Percentiles rank a stretch among this genome's conserved stretches.
Evolutionary conservation across 176 grass and related monocot species (phyloP).

Genomic region (Elaeis guineensis): DNA sequence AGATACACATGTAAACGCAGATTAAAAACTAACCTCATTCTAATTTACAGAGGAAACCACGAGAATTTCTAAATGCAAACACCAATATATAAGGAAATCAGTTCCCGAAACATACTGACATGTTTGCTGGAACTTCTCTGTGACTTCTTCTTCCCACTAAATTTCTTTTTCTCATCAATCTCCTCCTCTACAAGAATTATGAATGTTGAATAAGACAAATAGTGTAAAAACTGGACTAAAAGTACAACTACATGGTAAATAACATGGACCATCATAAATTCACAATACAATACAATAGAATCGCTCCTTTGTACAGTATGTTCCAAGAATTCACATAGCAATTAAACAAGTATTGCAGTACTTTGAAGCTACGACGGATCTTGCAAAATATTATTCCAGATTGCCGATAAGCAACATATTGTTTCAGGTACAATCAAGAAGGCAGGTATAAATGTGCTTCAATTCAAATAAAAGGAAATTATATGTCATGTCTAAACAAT

Average conservation of each 20-base stretch:
- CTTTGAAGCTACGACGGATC: too few species aligned
- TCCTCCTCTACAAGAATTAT: slow-evolving; percentile 62
- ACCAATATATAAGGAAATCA: neutral
- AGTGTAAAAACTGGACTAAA: neutral
- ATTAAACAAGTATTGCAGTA: neutral
- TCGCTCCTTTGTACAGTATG: neutral
- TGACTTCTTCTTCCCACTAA: slow-evolving; percentile 31
- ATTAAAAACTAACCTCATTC: too few species aligned
- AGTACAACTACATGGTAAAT: slow-evolving; percentile 1
- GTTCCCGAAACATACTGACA: slow-evolving; percentile 38
- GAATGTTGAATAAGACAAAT: neutral
- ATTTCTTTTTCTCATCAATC: slow-evolving; percentile 36
- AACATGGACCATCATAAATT: neutral
- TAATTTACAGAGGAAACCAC: too few species aligned
- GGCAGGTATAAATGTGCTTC: too few species aligned
- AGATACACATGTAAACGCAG: too few species aligned
- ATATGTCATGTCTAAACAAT: too few species aligned
- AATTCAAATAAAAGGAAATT: too few species aligned
- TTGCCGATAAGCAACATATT: too few species aligned
- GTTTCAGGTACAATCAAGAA: too few species aligned
- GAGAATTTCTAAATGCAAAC: too few species aligned
- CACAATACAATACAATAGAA: neutral
- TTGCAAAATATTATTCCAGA: too few species aligned
- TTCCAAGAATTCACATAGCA: neutral
- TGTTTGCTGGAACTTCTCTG: slow-evolving; percentile 43